A percentile compares a stretch with the other conserved stretches of the same genome.
These are phyloP conservation scores for Euphorbia neoarborescens DNA, from an alignment of 441 rosid genomes.

Conservation along the genomic window DNA sequence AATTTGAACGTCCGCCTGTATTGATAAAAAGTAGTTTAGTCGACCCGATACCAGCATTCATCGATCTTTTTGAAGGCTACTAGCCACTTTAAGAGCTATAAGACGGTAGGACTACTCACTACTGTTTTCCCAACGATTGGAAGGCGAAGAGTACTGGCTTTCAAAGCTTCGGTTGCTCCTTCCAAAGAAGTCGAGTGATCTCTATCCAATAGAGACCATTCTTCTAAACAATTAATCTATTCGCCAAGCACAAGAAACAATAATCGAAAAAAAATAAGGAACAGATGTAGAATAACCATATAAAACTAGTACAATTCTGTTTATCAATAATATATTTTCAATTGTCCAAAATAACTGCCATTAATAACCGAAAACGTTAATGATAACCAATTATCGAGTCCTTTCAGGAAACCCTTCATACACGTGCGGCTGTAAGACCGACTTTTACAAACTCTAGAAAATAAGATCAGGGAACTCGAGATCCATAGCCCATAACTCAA, in stretches of 20 bases:
- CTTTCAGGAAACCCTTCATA: background rate
- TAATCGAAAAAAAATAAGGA: slow-evolving; percentile 9
- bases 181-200: slow-evolving; percentile 55
- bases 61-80: slow-evolving; percentile 14
- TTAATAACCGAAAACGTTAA: background rate
- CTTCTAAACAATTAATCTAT: slow-evolving; percentile 60
- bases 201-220: slow-evolving; percentile 50
- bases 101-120: slow-evolving; percentile 34
- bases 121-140: slow-evolving; percentile 68
- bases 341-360: background rate
- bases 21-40: slow-evolving; percentile 6
- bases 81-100: background rate
- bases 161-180: slow-evolving; percentile 72
- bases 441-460: too few species aligned
- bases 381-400: background rate
- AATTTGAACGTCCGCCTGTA: slow-evolving; percentile 64
- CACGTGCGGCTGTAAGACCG: too few species aligned
- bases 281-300: slow-evolving; percentile 3
- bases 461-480: too few species aligned
- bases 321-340: background rate
- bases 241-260: slow-evolving; percentile 20
- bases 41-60: slow-evolving; percentile 7
- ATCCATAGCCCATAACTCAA: background rate
- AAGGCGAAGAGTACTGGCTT: slow-evolving; percentile 83
- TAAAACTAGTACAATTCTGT: background rate